These are phyloP conservation scores for Trichoderma sp. DNA, from an alignment of 2,329 filamentous ascomycete genomes.

Conservation along the genomic window DNA sequence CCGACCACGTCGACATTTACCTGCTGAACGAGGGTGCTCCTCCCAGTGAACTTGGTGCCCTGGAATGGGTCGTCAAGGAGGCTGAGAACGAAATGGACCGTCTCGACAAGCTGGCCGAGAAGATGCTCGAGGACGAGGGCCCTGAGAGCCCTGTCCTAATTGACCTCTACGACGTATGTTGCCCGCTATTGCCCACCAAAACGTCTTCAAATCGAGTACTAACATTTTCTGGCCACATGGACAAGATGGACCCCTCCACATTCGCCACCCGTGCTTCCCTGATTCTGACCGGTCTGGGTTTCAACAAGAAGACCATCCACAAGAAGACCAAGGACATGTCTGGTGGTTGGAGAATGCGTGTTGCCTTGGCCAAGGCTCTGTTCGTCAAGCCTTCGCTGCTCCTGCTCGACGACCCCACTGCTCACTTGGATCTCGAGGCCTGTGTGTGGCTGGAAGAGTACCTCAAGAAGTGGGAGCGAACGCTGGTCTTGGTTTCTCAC, in stretches of 20 bases:
- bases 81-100: slow-evolving; percentile 90
- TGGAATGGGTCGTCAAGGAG: slow-evolving; percentile 97
- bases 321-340: slow-evolving; percentile 99
- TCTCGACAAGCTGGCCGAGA: slow-evolving; percentile 85
- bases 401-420: slow-evolving; percentile 95
- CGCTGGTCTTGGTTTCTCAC: slow-evolving; percentile 94
- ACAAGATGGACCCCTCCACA: slow-evolving; percentile 97
- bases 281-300: slow-evolving; percentile 96
- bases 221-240: slow-evolving; percentile 67
- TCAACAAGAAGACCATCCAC: slow-evolving; percentile 96
- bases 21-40: slow-evolving; percentile 96
- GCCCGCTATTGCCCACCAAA: not conserved
- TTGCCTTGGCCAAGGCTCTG: slow-evolving; percentile 93
- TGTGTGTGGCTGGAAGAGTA: slow-evolving; percentile 99
- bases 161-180: slow-evolving; percentile 89
- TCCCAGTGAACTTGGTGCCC: slow-evolving; percentile 80
- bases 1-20: slow-evolving; percentile 97
- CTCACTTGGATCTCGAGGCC: slow-evolving; percentile 98
- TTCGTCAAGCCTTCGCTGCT: slow-evolving; percentile 98
- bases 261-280: slow-evolving; percentile 94
- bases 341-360: slow-evolving; percentile 99
- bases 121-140: slow-evolving; percentile 86
- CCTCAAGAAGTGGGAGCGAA: slow-evolving; percentile 99
- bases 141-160: slow-evolving; percentile 88
- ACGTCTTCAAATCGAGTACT: not conserved